These are phyloP conservation scores for Taphrina sp. DNA, from an alignment of 1,139 yeast genomes.

Conservation along the genomic window DNA sequence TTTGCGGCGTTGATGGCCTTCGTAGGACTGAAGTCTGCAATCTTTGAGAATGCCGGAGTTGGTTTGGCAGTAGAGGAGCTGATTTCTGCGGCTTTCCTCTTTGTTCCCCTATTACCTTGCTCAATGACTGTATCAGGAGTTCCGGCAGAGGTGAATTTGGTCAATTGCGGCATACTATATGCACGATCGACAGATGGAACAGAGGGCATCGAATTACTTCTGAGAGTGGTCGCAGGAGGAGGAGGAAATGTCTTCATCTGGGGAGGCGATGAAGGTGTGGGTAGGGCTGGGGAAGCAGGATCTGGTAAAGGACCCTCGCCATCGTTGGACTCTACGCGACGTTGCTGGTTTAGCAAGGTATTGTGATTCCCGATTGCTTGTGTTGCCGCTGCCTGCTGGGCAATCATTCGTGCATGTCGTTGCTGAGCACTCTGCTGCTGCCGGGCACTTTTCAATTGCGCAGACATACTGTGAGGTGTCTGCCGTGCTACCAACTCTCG, in stretches of 20 bases:
- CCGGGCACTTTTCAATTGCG: slow-evolving; percentile 18
- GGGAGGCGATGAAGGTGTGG: slow-evolving; percentile 31
- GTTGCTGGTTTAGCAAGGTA: slow-evolving; percentile 7
- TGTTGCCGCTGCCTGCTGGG: slow-evolving; percentile 26
- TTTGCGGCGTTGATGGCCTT: slow-evolving; percentile 21
- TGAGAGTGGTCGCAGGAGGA: slow-evolving; percentile 10
- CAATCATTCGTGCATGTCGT: slow-evolving; percentile 20
- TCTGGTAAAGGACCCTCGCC: slow-evolving; percentile 1
- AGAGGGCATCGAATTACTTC: slow-evolving; percentile 5
- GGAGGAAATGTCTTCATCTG: slow-evolving; percentile 29
- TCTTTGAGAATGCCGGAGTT: neutral
- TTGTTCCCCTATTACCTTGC: slow-evolving; percentile 2
- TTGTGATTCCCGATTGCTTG: slow-evolving; percentile 7
- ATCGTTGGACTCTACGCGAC: slow-evolving; percentile 1
- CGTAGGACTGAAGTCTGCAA: slow-evolving; percentile 1
- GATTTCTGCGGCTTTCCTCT: slow-evolving; percentile 13
- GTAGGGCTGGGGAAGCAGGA: slow-evolving; percentile 18
- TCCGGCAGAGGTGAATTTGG: neutral
- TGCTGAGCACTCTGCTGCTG: slow-evolving; percentile 23
- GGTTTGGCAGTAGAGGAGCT: neutral
- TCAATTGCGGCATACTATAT: neutral
- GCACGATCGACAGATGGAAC: neutral
- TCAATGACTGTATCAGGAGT: neutral
- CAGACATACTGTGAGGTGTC: slow-evolving; percentile 25
- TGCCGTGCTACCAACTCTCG: slow-evolving; percentile 26